Percentiles rank a stretch among this genome's conserved stretches.
Conservation (phyloP, 345 rosid genomes). For the Populus euphratica region DNA sequence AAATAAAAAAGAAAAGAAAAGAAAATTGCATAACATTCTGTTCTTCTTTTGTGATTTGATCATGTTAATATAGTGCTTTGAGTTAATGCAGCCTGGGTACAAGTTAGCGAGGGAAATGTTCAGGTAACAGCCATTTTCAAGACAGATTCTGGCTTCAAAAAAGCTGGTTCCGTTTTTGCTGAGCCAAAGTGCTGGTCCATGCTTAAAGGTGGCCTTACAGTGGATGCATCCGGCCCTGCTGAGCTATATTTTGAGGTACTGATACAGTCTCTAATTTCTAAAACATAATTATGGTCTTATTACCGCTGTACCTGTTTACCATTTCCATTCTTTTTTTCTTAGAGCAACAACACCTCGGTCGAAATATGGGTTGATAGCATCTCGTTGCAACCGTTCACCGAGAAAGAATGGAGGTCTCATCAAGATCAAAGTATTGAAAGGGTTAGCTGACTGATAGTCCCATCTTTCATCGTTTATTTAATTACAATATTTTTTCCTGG, state of each 20-base stretch:
- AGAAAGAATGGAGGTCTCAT: conserved; percentile 70
- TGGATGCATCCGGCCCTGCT: conserved; percentile 52
- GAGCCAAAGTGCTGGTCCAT: conserved; percentile 78
- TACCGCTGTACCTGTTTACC: neutral
- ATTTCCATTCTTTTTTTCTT: neutral
- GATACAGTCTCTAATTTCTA: neutral
- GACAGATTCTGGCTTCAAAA: conserved; percentile 26
- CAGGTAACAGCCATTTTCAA: conserved; percentile 46
- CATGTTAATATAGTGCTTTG: neutral
- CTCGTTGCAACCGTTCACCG: conserved; percentile 76
- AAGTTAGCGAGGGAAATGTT: conserved; percentile 42
- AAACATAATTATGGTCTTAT: neutral
- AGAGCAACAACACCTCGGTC: conserved; percentile 51
- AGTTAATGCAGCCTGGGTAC: conserved; percentile 67
- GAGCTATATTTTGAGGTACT: conserved; percentile 64
- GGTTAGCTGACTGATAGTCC: conserved; percentile 15
- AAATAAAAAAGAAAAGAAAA: no score
- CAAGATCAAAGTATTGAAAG: conserved; percentile 45
- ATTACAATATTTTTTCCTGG: no score
- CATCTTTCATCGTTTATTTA: no score
- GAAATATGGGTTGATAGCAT: conserved; percentile 80
- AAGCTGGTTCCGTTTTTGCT: conserved; percentile 55
- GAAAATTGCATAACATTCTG: no score
- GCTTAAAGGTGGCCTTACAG: conserved; percentile 81
- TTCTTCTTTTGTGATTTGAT: neutral